Evolutionary conservation across 768 basidiomycete species (phyloP).

Genomic region (Trichaptum fuscoviolaceum): DNA sequence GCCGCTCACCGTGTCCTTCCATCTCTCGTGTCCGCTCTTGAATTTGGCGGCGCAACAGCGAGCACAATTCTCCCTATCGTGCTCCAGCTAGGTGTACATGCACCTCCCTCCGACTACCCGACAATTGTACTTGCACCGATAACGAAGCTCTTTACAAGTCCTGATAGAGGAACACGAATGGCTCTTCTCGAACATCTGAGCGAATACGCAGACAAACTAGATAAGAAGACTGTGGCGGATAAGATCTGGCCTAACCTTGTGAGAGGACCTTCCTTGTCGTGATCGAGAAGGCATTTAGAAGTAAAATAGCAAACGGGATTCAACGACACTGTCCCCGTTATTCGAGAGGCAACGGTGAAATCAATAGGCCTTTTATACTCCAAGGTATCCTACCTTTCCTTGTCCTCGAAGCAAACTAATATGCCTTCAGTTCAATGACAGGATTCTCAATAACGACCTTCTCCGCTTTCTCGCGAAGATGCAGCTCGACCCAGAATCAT

Average conservation of each 20-base stretch:
- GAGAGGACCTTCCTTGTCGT: constrained; percentile 21
- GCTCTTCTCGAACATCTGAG: constrained; percentile 82
- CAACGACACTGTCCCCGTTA: constrained; percentile 87
- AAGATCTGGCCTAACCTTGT: constrained; percentile 94
- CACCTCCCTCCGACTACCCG: constrained; percentile 66
- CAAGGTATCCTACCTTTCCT: constrained; percentile 48
- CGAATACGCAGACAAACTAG: constrained; percentile 82
- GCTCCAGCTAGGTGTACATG: constrained; percentile 68
- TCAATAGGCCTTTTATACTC: constrained; percentile 79
- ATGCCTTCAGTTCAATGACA: constrained; percentile 66
- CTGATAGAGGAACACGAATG: constrained; percentile 92
- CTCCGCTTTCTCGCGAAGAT: constrained; percentile 88
- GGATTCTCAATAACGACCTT: constrained; percentile 94
- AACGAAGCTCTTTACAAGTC: constrained; percentile 78
- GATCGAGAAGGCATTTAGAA: neutral
- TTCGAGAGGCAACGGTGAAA: constrained; percentile 92
- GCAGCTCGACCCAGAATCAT: constrained; percentile 89
- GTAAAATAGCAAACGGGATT: constrained; percentile 84
- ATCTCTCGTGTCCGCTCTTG: constrained; percentile 70
- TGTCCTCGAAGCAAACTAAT: constrained; percentile 1
- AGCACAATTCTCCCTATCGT: constrained; percentile 79
- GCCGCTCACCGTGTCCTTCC: constrained; percentile 83
- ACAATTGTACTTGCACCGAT: constrained; percentile 69
- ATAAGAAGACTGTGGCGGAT: constrained; percentile 78
- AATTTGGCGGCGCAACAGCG: constrained; percentile 74